Evolutionary conservation across 306 rosid genomes (phyloP).

Genomic region (Gastrolobium villosum): DNA sequence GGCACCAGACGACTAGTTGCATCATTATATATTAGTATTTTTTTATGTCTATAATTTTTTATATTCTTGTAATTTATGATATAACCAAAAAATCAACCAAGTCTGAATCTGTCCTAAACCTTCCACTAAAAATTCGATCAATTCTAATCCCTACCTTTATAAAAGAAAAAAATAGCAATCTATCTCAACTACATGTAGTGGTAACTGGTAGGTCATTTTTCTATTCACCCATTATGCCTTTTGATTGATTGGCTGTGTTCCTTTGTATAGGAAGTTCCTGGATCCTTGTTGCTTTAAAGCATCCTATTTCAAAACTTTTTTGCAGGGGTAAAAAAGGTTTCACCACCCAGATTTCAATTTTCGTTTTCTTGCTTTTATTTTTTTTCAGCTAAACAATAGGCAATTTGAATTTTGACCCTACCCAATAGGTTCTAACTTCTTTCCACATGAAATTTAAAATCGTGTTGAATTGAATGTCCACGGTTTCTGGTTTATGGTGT

Average conservation of each 20-base stretch:
- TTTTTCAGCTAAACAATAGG: no score
- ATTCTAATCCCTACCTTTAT: constrained; percentile 60
- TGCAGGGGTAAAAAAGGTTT: no score
- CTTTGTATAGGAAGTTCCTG: no score
- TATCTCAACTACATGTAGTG: constrained; percentile 50
- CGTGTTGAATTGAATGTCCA: neutral
- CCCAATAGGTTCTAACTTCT: neutral
- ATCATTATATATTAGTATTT: neutral
- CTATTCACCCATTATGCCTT: no score
- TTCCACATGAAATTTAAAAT: neutral
- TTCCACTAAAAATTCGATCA: constrained; percentile 61
- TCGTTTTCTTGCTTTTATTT: neutral
- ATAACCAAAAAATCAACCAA: neutral
- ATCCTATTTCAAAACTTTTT: no score
- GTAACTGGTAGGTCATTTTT: no score
- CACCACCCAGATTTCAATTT: neutral
- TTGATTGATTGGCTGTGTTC: no score
- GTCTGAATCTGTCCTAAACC: constrained; percentile 44
- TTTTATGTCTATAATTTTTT: neutral
- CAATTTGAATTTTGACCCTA: no score
- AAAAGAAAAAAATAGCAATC: constrained; percentile 40
- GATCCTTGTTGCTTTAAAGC: no score
- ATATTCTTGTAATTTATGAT: neutral
- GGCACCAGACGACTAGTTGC: constrained; percentile 24
- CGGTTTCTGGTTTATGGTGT: constrained; percentile 1